A percentile compares a stretch with the other conserved stretches of the same genome.
phyloP scores from a whole-genome alignment of 2,329 filamentous ascomycete species.

The Scedosporium apiospermum region DNA sequence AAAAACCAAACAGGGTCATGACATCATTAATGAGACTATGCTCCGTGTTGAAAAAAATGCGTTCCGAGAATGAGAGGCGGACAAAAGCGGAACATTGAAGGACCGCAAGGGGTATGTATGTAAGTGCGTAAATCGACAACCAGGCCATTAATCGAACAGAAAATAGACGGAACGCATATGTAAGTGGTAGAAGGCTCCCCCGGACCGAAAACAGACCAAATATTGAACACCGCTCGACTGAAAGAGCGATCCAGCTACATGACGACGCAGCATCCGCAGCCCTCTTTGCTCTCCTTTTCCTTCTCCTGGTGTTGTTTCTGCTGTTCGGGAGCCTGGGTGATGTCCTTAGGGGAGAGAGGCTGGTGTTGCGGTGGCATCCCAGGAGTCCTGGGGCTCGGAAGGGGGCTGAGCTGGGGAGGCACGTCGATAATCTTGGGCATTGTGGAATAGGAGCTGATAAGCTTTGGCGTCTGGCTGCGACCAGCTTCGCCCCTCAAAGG shows the following conservation, averaged over 20 bases:
- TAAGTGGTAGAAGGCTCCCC: not conserved
- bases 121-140: slow-evolving; percentile 15
- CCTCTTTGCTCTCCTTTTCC: slow-evolving; percentile 27
- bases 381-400: slow-evolving; percentile 37
- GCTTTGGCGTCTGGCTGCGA: slow-evolving; percentile 29
- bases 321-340: slow-evolving; percentile 7
- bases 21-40: slow-evolving; percentile 1
- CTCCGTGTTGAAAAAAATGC: not conserved
- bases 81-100: slow-evolving; percentile 8
- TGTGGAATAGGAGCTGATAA: slow-evolving; percentile 47
- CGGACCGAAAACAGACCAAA: slow-evolving; percentile 2
- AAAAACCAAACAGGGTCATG: not conserved
- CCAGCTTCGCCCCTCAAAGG: slow-evolving; percentile 39
- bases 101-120: slow-evolving; percentile 22
- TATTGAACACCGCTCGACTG: slow-evolving; percentile 1
- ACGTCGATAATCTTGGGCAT: slow-evolving; percentile 50
- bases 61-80: not conserved
- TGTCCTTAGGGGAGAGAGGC: slow-evolving; percentile 7
- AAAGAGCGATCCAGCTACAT: slow-evolving; percentile 27
- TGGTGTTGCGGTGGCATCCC: slow-evolving; percentile 11
- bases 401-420: slow-evolving; percentile 16
- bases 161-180: slow-evolving; percentile 6
- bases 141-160: slow-evolving; percentile 10
- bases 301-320: slow-evolving; percentile 16
- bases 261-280: slow-evolving; percentile 42